These are phyloP conservation scores for Xylaria bambusicola DNA, from an alignment of 495 filamentous ascomycete genomes.

Conservation along the genomic window DNA sequence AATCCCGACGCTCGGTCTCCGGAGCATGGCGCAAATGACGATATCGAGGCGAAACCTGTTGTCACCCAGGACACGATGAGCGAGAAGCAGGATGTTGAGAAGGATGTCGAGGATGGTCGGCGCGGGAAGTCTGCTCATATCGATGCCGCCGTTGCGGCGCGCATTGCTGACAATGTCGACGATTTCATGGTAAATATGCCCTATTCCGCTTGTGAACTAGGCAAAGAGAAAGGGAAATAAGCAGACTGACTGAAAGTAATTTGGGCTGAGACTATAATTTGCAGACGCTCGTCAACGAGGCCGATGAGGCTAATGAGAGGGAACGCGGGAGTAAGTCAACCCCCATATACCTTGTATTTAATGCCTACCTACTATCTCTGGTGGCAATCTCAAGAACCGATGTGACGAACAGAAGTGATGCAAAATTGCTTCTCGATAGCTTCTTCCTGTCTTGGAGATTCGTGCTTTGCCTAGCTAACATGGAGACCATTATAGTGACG, in stretches of 20 bases:
- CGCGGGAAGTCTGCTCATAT: conserved; percentile 25
- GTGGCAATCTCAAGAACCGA: too few relatives aligned
- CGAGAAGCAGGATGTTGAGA: conserved; percentile 24
- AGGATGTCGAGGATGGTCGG: conserved; percentile 16
- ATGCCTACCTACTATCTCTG: too few relatives aligned
- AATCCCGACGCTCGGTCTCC: too few relatives aligned
- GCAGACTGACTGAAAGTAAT: neutral
- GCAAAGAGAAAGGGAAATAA: neutral
- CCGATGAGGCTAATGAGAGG: conserved; percentile 35
- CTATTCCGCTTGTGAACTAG: neutral
- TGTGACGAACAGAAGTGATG: too few relatives aligned
- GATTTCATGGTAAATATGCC: conserved; percentile 34
- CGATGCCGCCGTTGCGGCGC: conserved; percentile 30
- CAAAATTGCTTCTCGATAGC: too few relatives aligned
- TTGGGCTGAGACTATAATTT: neutral
- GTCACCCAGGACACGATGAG: conserved; percentile 15
- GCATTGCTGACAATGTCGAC: conserved; percentile 35
- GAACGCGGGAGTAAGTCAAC: conserved; percentile 27
- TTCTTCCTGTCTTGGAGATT: too few relatives aligned
- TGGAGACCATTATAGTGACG: conserved; percentile 28
- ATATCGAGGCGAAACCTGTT: neutral
- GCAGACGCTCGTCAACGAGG: conserved; percentile 36
- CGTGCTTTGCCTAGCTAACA: conserved; percentile 20
- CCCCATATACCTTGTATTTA: neutral
- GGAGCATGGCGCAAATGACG: neutral